Evolutionary conservation across 2,329 filamentous ascomycete species (phyloP).

Genomic region (Aspergillus spinulosporus): DNA sequence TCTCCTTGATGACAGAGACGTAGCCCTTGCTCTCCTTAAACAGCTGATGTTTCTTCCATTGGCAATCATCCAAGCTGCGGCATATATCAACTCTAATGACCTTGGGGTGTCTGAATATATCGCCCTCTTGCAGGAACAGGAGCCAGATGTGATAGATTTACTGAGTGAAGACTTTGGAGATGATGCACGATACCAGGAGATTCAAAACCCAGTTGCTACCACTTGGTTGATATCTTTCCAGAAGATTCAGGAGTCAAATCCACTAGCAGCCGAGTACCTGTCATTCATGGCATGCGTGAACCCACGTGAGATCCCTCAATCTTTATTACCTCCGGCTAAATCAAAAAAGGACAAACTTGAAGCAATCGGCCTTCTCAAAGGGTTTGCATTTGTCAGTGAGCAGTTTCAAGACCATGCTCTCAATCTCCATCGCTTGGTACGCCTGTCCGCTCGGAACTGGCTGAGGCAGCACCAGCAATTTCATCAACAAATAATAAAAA

Average conservation of each 20-base stretch:
- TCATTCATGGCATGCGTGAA: conserved; percentile 34
- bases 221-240: conserved; percentile 18
- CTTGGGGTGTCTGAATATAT: background rate
- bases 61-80: conserved; percentile 28
- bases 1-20: conserved; percentile 12
- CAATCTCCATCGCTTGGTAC: too few species aligned
- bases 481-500: too few species aligned
- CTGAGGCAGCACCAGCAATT: too few species aligned
- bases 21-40: conserved; percentile 16
- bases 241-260: conserved; percentile 17
- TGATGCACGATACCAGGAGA: conserved; percentile 7
- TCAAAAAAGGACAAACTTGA: conserved; percentile 16
- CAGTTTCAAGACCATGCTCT: too few species aligned
- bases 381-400: conserved; percentile 24
- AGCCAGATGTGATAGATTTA: conserved; percentile 1
- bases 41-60: conserved; percentile 27
- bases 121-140: conserved; percentile 10
- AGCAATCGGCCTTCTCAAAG: conserved; percentile 26
- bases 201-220: conserved; percentile 7
- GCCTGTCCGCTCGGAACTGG: too few species aligned
- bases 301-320: conserved; percentile 28
- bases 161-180: conserved; percentile 14
- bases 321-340: conserved; percentile 20
- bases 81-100: conserved; percentile 22
- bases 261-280: conserved; percentile 19